Conservation (phyloP, 805 yeast genomes). For the Priceomyces carsonii region DNA sequence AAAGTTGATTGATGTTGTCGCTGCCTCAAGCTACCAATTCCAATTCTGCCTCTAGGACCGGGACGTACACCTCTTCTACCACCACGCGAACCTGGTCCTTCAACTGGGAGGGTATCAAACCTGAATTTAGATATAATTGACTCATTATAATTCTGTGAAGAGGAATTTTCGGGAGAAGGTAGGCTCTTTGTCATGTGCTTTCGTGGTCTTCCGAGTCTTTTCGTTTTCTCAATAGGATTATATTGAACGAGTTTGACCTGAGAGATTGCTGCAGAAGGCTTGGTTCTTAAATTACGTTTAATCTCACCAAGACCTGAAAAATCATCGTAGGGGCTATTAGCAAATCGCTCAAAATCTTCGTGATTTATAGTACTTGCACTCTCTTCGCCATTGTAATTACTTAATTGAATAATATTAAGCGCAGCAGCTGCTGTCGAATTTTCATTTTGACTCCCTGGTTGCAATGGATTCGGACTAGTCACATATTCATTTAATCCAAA, state of each 20-base stretch:
- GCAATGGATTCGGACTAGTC: constrained; percentile 2
- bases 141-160: constrained; percentile 28
- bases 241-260: constrained; percentile 27
- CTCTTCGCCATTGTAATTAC: constrained; percentile 9
- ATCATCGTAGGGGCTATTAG: not conserved
- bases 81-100: constrained; percentile 43
- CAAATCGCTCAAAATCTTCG: constrained; percentile 1
- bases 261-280: not conserved
- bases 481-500: constrained; percentile 17
- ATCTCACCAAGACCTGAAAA: constrained; percentile 1
- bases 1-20: constrained; percentile 19
- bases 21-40: constrained; percentile 19
- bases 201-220: constrained; percentile 38
- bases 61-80: constrained; percentile 22
- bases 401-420: constrained; percentile 20
- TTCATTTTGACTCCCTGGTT: constrained; percentile 3
- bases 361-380: not conserved
- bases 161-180: constrained; percentile 14
- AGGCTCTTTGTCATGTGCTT: constrained; percentile 21
- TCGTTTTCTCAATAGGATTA: constrained; percentile 29
- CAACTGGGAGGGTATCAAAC: constrained; percentile 33
- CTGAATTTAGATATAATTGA: constrained; percentile 33
- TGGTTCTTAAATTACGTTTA: constrained; percentile 1
- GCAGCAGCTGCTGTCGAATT: constrained; percentile 18
- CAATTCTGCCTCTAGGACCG: constrained; percentile 26